Evolutionary conservation across 164 flowering plant genomes (phyloP).

Genomic region (Vitis riparia): DNA sequence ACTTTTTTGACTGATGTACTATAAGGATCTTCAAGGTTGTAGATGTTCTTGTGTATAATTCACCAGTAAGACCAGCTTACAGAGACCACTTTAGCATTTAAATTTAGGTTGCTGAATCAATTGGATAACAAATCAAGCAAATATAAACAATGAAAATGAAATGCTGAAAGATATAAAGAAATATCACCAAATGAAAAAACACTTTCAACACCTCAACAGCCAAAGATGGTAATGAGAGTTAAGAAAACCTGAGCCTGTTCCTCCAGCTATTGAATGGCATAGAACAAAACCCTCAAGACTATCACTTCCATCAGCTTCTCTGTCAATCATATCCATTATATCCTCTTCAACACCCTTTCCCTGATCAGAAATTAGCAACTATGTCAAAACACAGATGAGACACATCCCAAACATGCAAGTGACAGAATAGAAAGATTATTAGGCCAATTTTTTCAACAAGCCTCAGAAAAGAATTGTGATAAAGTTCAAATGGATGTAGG

Average conservation of each 20-base stretch:
- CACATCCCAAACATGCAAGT: constrained; percentile 1
- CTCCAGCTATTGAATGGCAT: constrained; percentile 98
- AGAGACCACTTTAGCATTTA: neutral
- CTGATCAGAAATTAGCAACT: constrained; percentile 35
- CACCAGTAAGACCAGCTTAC: neutral
- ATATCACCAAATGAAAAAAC: too few species aligned
- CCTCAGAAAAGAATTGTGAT: neutral
- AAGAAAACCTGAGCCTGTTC: constrained; percentile 95
- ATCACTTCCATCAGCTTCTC: constrained; percentile 99
- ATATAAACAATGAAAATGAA: neutral
- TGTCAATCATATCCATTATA: constrained; percentile 98
- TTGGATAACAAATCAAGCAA: neutral
- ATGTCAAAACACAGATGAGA: neutral
- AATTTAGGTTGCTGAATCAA: neutral
- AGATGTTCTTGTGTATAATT: neutral
- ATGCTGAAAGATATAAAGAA: too few species aligned
- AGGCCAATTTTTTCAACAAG: neutral
- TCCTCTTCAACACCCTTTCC: constrained; percentile 96
- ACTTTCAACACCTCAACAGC: neutral
- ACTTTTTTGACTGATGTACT: neutral
- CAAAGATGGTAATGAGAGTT: constrained; percentile 1
- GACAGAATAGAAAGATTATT: neutral
- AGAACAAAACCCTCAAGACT: constrained; percentile 99
- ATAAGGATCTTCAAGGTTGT: neutral
- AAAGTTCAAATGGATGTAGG: neutral